Base-by-base conservation (phyloP, 306 rosid species). In the Inga leiocalycina region DNA sequence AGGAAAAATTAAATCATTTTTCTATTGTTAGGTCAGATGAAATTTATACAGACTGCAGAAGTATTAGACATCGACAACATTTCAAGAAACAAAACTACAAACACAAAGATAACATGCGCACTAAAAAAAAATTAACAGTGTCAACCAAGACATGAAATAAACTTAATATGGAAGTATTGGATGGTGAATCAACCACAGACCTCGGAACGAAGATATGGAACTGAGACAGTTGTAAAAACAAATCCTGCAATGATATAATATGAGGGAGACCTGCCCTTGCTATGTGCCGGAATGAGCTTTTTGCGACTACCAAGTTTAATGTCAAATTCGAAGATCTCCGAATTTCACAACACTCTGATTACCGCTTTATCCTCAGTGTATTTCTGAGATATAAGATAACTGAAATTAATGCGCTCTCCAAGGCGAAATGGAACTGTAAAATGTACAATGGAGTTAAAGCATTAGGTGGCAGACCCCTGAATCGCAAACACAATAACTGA, bases 181-280 rank as follows among this genome's bases (percentile, higher is more conserved):
- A 83, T 65, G 34, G n/a, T 71, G 32, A 83, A 81, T 74, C 70
- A 77, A 79, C 80, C 73, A 87, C 94, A 17, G 82, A 97, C 99
- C 99, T 97, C 97, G 12, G 99, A 97, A 8, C 98, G 97, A 74
- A 97, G 98, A 89, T 97, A 97, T 20, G 99, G 98, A 86, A 97
- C 97, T 9, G 98, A 97, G 20, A 97, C 95, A 44, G 92, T 74
- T 46, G 94, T 73, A 74, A 97, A 97, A 43, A 97, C 98, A 86
- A 97, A 91, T 86, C 98, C 99, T 39, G 95, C 99, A 83, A 97
- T 85, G 14, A 97, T 97, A 87, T 92, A 97, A 80, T 94, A 97
- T 19, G 99, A 97, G 49, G 98, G 99, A 85, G 98, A 97, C 74
- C 65, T 90, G 88, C 98, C 97, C 91, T 87, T 93, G 90, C 85